phyloP scores from a whole-genome alignment of 2,329 filamentous ascomycete species.

The Metarhizium album region DNA sequence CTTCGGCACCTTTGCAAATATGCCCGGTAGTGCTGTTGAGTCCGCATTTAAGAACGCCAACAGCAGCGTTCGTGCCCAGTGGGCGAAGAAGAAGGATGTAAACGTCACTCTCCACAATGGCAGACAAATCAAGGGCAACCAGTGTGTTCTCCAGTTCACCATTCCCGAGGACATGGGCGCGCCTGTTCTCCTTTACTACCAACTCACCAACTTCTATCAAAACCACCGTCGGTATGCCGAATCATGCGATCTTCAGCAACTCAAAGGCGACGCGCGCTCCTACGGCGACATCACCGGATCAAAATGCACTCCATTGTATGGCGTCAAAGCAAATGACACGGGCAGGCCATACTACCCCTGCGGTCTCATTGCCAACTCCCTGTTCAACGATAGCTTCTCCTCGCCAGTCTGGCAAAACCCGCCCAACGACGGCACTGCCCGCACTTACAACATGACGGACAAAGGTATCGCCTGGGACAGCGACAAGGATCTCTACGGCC shows the following conservation, averaged over 20 bases:
- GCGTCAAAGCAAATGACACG: conserved; percentile 28
- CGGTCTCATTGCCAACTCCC: conserved; percentile 88
- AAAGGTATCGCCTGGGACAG: conserved; percentile 79
- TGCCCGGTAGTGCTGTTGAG: conserved; percentile 48
- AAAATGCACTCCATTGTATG: conserved; percentile 64
- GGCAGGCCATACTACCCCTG: conserved; percentile 81
- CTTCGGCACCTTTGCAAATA: conserved; percentile 27
- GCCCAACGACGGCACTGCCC: conserved; percentile 14
- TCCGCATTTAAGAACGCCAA: conserved; percentile 60
- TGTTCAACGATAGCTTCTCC: conserved; percentile 88
- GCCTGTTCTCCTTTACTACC: conserved; percentile 88
- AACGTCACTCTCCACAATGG: conserved; percentile 30
- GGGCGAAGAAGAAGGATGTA: conserved; percentile 29
- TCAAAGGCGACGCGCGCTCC: conserved; percentile 57
- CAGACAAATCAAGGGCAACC: conserved; percentile 25
- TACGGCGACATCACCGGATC: conserved; percentile 52
- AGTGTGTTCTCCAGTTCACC: conserved; percentile 68
- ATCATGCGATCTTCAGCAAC: conserved; percentile 72
- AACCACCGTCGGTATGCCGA: conserved; percentile 95
- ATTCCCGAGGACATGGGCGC: conserved; percentile 70
- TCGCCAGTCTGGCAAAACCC: conserved; percentile 52
- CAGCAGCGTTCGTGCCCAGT: conserved; percentile 27
- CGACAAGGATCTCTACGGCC: conserved; percentile 69
- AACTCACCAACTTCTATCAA: conserved; percentile 95
- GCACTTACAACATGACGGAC: conserved; percentile 65